Percentiles rank a stretch among this genome's conserved stretches.
phyloP scores from a whole-genome alignment of 352 stramenopile species.

The Thalassiosira livingstoniorum region DNA sequence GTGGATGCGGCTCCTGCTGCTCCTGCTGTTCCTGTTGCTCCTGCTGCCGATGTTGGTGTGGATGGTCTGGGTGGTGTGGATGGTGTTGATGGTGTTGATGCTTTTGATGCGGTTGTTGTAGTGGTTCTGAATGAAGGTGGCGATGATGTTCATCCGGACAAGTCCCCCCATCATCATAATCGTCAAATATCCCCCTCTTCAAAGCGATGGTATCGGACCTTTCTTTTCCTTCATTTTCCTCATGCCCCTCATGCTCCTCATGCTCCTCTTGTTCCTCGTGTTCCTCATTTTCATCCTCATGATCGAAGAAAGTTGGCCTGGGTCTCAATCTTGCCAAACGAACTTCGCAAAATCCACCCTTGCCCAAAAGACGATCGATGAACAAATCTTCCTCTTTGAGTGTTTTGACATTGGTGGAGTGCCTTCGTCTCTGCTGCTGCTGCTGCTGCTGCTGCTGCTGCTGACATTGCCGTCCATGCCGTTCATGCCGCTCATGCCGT shows the following conservation, averaged over 20 bases:
- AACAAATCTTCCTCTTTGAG: constrained; percentile 39
- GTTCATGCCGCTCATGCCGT: too few relatives aligned
- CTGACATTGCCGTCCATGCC: background rate
- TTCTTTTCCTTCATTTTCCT: background rate
- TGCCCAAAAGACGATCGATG: constrained; percentile 34
- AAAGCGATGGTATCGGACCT: background rate
- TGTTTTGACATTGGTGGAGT: constrained; percentile 35
- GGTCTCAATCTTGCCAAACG: constrained; percentile 18
- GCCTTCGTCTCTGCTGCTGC: background rate
- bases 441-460: background rate
- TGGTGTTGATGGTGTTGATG: constrained; percentile 1
- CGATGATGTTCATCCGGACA: background rate
- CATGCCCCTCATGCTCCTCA: background rate
- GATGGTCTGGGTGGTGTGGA: too few relatives aligned
- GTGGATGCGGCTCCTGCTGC: background rate
- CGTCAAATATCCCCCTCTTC: background rate
- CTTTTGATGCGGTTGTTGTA: background rate
- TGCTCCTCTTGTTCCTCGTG: background rate
- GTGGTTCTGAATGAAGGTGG: background rate
- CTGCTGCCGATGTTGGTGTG: background rate
- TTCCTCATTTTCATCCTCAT: too few relatives aligned
- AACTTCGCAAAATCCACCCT: constrained; percentile 56
- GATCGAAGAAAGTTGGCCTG: background rate
- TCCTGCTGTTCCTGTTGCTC: constrained; percentile 9
- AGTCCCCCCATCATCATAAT: too few relatives aligned